Conservation (phyloP, 2,329 filamentous ascomycete genomes). For the Fusarium euwallaceae region DNA sequence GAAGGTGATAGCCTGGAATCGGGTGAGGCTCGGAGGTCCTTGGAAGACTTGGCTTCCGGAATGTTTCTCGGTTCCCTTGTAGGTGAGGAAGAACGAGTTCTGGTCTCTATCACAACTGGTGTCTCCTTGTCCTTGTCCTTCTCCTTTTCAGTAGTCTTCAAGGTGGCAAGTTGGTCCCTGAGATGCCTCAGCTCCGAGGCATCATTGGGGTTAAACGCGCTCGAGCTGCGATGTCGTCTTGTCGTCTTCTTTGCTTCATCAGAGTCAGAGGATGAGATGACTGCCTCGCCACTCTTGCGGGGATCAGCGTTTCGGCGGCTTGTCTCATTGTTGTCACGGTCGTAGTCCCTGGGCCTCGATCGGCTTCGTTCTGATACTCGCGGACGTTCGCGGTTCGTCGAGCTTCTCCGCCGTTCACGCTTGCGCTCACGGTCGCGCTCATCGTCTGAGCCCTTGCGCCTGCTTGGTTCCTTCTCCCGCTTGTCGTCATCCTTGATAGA, state of each 20-base stretch:
- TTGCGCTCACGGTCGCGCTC: slow-evolving; percentile 44
- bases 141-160: slow-evolving; percentile 49
- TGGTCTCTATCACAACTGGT: slow-evolving; percentile 40
- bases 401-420: slow-evolving; percentile 39
- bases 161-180: slow-evolving; percentile 64
- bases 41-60: slow-evolving; percentile 28
- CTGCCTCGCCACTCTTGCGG: slow-evolving; percentile 53
- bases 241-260: slow-evolving; percentile 56
- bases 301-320: slow-evolving; percentile 56
- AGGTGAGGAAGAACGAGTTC: slow-evolving; percentile 42
- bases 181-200: slow-evolving; percentile 63
- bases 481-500: slow-evolving; percentile 56
- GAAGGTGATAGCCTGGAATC: slow-evolving; percentile 34
- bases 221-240: slow-evolving; percentile 55
- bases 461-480: slow-evolving; percentile 50
- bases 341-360: slow-evolving; percentile 38
- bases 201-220: slow-evolving; percentile 67
- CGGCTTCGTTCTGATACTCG: slow-evolving; percentile 31
- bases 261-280: slow-evolving; percentile 55
- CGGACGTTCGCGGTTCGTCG: slow-evolving; percentile 35
- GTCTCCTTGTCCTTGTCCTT: slow-evolving; percentile 43
- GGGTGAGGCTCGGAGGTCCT: slow-evolving; percentile 26
- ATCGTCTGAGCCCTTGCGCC: slow-evolving; percentile 51
- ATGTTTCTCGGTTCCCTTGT: slow-evolving; percentile 22
- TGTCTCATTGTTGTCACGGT: slow-evolving; percentile 46